These are phyloP conservation scores for Malus hybrid DNA, from an alignment of 331 rosid species.

Conservation along the genomic window DNA sequence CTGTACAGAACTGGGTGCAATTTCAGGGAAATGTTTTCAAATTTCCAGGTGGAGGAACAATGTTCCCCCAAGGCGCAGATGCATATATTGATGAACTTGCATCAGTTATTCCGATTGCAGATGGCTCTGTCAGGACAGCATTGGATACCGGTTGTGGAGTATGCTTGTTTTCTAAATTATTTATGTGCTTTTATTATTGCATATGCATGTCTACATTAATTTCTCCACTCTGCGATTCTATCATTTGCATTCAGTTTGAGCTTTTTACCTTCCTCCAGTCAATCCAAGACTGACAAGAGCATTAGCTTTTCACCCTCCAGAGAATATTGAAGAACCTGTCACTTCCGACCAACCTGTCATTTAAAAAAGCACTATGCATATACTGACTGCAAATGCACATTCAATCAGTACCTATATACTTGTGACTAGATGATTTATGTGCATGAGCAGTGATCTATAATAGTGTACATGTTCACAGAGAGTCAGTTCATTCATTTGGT, in stretches of 20 bases:
- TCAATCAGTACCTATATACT: not conserved
- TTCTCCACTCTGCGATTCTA: not conserved
- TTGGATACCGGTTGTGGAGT: conserved; percentile 96
- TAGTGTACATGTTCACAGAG: conserved; percentile 5
- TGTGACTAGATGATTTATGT: not conserved
- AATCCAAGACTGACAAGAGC: not conserved
- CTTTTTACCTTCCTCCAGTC: not conserved
- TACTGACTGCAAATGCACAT: not conserved
- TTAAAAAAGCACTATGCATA: not conserved
- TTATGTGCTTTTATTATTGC: not conserved
- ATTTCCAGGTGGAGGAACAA: conserved; percentile 98
- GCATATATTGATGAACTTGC: conserved; percentile 88
- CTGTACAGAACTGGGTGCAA: conserved; percentile 88
- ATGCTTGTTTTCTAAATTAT: conserved; percentile 23
- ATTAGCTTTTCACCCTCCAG: not conserved
- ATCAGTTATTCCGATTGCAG: conserved; percentile 70
- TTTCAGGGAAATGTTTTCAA: conserved; percentile 79
- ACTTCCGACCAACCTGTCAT: not conserved
- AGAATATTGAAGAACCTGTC: not conserved
- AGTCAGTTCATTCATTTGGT: conserved; percentile 3
- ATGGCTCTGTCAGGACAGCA: conserved; percentile 87
- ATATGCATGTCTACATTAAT: not conserved
- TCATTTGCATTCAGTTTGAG: not conserved
- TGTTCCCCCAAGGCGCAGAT: conserved; percentile 95
- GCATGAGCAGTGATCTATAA: conserved; percentile 3